Base-by-base conservation (phyloP, 2,329 filamentous ascomycete species). In the Fusarium sp. region DNA sequence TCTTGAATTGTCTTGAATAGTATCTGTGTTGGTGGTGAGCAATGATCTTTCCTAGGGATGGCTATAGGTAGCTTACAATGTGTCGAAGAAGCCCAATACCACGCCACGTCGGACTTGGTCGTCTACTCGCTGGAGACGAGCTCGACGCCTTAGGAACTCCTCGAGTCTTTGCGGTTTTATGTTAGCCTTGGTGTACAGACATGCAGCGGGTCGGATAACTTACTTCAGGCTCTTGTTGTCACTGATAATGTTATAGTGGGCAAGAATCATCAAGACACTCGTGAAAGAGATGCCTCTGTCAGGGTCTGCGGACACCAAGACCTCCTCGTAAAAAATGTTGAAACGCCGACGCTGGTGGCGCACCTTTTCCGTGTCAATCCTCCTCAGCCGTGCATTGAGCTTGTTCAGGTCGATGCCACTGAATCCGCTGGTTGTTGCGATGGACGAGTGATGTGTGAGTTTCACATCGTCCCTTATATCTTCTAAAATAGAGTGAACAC, bases 181-280 rank as follows among this genome's bases (percentile, higher is more conserved):
- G 77, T 85, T 78, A 82, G 77, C 56, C 54, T 60, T 53, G 27
- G 53, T 14, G 11, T 17, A 22, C 12, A 50, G 9, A 33, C 15
- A 11, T 14, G 12, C 22, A 20, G 7, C 18, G 18, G 18, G 18
- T 20, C 18, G 12, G 8, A 25, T 45, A 25, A 81, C 84, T 79
- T 84, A 93, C 91, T 89, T 92, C 78, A 99, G 84, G 81, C 94
- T 97, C 86, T 98, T 98, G 84, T 92, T 98, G 82, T 99, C 96
- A 75, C 92, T 97, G 80, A 99, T 99, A 78, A 99, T 94, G 78
- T 98, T 99, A 86, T 99, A 97, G 82, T 99, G 96, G 38, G 97
- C 95, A 63, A 99, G 86, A 68, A 97, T 97, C 92, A 99, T 96
- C 56, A 99, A 86, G 27, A 98, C 92, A 11, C 92, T 92, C 6